Conservation (phyloP, 225 moss, liverwort and hornwort genomes). For the Bryoerythrophyllum caledonicum region DNA sequence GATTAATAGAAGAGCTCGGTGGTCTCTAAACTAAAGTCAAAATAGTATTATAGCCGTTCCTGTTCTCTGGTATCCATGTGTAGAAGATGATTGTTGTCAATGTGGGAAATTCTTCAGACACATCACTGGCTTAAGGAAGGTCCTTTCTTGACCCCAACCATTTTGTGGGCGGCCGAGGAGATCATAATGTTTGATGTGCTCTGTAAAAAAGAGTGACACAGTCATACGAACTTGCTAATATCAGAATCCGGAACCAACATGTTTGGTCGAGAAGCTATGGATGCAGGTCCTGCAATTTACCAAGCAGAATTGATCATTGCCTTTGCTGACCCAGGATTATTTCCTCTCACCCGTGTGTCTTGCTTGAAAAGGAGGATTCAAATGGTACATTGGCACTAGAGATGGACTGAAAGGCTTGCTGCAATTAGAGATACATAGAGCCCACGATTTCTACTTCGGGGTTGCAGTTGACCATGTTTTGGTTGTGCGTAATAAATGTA, state of each 20-base stretch:
- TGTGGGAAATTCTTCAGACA: not conserved
- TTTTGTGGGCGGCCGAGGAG: conserved; percentile 3
- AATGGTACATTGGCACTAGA: not conserved
- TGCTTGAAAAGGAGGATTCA: not conserved
- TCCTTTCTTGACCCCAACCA: not conserved
- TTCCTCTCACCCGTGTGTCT: not conserved
- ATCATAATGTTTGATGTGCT: conserved; percentile 15
- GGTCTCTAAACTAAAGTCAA: too few species aligned
- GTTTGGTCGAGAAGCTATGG: not conserved
- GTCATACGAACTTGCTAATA: conserved; percentile 3
- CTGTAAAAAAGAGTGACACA: not conserved
- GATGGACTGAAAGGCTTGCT: not conserved
- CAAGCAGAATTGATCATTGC: not conserved
- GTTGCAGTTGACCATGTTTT: not conserved
- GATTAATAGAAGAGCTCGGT: too few species aligned
- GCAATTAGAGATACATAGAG: not conserved
- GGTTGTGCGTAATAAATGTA: not conserved
- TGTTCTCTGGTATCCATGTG: conserved; percentile 7
- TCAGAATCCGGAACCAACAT: not conserved
- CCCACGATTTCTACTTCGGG: not conserved
- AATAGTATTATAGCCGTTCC: not conserved
- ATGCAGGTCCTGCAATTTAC: not conserved
- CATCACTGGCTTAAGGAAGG: not conserved
- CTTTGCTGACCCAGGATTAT: not conserved
- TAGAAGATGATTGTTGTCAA: not conserved